Conservation (phyloP, 2,329 filamentous ascomycete genomes). For the Chaetothyriales sp. region DNA sequence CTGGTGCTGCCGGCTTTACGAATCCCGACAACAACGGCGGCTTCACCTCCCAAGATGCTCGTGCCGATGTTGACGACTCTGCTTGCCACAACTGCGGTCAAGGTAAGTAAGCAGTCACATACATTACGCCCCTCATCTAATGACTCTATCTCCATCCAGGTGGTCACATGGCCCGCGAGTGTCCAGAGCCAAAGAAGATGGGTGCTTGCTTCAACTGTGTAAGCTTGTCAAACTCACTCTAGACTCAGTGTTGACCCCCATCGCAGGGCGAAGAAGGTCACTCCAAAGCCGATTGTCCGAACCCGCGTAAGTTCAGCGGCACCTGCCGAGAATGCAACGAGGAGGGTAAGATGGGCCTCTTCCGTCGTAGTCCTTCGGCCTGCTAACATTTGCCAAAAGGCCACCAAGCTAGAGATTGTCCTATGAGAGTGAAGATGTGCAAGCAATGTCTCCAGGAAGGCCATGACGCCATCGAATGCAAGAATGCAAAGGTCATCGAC, state of each 20-base stretch:
- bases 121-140: neutral
- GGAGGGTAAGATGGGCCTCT: slow-evolving; percentile 16
- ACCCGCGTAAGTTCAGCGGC: slow-evolving; percentile 35
- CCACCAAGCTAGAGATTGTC: slow-evolving; percentile 33
- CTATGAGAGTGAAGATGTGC: slow-evolving; percentile 31
- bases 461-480: slow-evolving; percentile 33
- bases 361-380: neutral
- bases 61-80: slow-evolving; percentile 5
- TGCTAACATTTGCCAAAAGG: slow-evolving; percentile 18
- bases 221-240: slow-evolving; percentile 1
- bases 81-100: slow-evolving; percentile 17
- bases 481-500: slow-evolving; percentile 32
- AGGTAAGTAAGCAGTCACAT: slow-evolving; percentile 9
- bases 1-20: neutral
- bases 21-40: slow-evolving; percentile 2
- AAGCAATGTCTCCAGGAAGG: slow-evolving; percentile 36
- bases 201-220: slow-evolving; percentile 34
- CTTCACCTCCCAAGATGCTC: slow-evolving; percentile 1
- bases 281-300: slow-evolving; percentile 31
- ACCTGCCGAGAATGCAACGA: slow-evolving; percentile 33
- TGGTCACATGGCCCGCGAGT: slow-evolving; percentile 26
- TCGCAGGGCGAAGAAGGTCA: slow-evolving; percentile 27
- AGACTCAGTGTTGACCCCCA: slow-evolving; percentile 2
- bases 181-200: slow-evolving; percentile 28
- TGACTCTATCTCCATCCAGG: slow-evolving; percentile 6